phyloP scores from a whole-genome alignment of 2,329 filamentous ascomycete species.

The Ophiostoma ulmi region DNA sequence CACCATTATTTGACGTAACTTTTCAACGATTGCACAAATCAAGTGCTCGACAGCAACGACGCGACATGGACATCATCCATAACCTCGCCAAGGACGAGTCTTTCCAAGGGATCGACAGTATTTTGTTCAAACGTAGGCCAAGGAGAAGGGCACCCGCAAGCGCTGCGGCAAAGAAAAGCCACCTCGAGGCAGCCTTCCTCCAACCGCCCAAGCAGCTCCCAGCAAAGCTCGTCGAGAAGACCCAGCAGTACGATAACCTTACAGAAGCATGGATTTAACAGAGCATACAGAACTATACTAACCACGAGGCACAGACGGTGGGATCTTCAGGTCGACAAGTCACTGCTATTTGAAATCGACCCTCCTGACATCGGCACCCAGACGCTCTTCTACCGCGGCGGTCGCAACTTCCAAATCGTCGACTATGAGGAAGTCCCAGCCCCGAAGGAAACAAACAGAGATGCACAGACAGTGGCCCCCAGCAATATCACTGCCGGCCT shows the following conservation, averaged over 20 bases:
- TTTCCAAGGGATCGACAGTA: constrained; percentile 22
- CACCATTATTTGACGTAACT: not conserved
- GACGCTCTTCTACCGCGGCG: constrained; percentile 84
- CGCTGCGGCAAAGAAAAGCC: constrained; percentile 56
- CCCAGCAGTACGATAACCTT: constrained; percentile 61
- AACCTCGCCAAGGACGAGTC: constrained; percentile 13
- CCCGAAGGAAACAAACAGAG: constrained; percentile 80
- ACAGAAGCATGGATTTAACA: not conserved
- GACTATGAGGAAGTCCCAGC: constrained; percentile 93
- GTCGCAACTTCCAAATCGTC: constrained; percentile 84
- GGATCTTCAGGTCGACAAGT: constrained; percentile 75
- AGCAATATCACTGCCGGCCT: constrained; percentile 34
- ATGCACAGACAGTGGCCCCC: constrained; percentile 87
- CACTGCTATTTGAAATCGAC: constrained; percentile 79
- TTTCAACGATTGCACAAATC: not conserved
- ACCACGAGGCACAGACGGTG: constrained; percentile 47
- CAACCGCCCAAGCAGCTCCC: constrained; percentile 75
- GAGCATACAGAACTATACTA: constrained; percentile 8
- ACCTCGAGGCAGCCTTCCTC: constrained; percentile 72
- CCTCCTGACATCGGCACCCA: constrained; percentile 93
- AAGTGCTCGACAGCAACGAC: not conserved
- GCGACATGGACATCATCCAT: constrained; percentile 23
- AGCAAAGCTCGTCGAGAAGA: constrained; percentile 75
- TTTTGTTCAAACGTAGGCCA: constrained; percentile 24
- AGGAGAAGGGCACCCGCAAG: constrained; percentile 7